These are phyloP conservation scores for Teratosphaeria viscida DNA, from an alignment of 2,329 filamentous ascomycete species.

Conservation along the genomic window DNA sequence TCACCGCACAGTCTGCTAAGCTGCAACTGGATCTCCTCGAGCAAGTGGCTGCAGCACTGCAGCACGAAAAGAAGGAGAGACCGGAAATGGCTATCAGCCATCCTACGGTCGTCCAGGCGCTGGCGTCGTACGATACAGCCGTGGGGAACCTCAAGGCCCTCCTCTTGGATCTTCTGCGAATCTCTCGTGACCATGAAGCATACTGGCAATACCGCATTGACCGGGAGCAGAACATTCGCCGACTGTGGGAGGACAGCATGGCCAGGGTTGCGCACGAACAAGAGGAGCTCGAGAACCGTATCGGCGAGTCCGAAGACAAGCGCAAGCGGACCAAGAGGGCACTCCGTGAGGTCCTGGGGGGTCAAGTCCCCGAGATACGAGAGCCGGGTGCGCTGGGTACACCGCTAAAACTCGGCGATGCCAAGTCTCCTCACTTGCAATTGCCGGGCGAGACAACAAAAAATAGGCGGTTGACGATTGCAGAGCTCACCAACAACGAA, in stretches of 20 bases:
- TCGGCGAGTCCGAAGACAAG: slow-evolving; percentile 85
- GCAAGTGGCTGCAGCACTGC: slow-evolving; percentile 72
- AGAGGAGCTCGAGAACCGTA: slow-evolving; percentile 75
- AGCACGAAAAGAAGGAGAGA: slow-evolving; percentile 58
- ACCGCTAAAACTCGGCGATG: not conserved
- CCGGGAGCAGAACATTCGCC: slow-evolving; percentile 78
- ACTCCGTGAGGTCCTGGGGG: slow-evolving; percentile 71
- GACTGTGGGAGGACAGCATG: slow-evolving; percentile 99
- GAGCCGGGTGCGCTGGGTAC: not conserved
- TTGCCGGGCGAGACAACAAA: slow-evolving; percentile 9
- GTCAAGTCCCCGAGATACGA: slow-evolving; percentile 12
- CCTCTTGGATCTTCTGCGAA: slow-evolving; percentile 77
- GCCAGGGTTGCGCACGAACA: slow-evolving; percentile 91
- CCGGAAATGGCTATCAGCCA: slow-evolving; percentile 67
- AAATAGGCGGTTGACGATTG: slow-evolving; percentile 56
- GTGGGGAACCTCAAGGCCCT: slow-evolving; percentile 79
- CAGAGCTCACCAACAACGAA: slow-evolving; percentile 53
- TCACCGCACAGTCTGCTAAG: slow-evolving; percentile 89
- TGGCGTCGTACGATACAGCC: slow-evolving; percentile 78
- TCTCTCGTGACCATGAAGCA: slow-evolving; percentile 84
- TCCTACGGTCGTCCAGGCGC: slow-evolving; percentile 61
- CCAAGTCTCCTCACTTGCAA: slow-evolving; percentile 11
- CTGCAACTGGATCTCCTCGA: slow-evolving; percentile 84
- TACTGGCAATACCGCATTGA: slow-evolving; percentile 96
- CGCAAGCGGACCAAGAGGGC: slow-evolving; percentile 81